phyloP scores from a whole-genome alignment of 2,329 filamentous ascomycete species.

The Ploettnerulaceae sp. region DNA sequence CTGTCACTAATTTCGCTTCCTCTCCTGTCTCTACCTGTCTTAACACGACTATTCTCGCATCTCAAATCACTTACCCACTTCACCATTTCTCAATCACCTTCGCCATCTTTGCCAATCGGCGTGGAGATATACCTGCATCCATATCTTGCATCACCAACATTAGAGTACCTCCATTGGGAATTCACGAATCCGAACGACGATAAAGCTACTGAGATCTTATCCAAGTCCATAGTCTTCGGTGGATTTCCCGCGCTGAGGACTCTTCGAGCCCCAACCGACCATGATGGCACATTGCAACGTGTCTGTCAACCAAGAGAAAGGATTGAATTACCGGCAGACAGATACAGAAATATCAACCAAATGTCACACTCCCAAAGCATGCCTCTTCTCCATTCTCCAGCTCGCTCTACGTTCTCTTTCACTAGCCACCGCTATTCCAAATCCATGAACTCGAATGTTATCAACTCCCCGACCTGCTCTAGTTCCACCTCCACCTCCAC shows the following conservation, averaged over 20 bases:
- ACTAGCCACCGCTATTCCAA: conserved; percentile 12
- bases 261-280: conserved; percentile 63
- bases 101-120: conserved; percentile 51
- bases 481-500: too few relatives aligned
- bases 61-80: conserved; percentile 46
- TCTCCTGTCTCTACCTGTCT: conserved; percentile 50
- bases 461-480: conserved; percentile 20
- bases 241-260: conserved; percentile 58
- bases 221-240: conserved; percentile 53
- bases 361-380: conserved; percentile 20
- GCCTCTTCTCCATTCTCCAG: conserved; percentile 17
- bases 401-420: conserved; percentile 16
- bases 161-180: conserved; percentile 59
- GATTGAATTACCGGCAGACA: conserved; percentile 29
- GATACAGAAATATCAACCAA: conserved; percentile 24
- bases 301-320: conserved; percentile 49
- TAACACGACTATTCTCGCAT: conserved; percentile 55
- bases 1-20: conserved; percentile 53
- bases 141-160: conserved; percentile 52
- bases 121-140: conserved; percentile 59
- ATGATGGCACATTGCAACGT: conserved; percentile 62
- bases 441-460: conserved; percentile 14
- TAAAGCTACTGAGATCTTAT: conserved; percentile 58
- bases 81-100: conserved; percentile 49
- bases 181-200: conserved; percentile 38